These are phyloP conservation scores for Phaffomyces thermotolerans DNA, from an alignment of 805 yeast species.

Conservation along the genomic window DNA sequence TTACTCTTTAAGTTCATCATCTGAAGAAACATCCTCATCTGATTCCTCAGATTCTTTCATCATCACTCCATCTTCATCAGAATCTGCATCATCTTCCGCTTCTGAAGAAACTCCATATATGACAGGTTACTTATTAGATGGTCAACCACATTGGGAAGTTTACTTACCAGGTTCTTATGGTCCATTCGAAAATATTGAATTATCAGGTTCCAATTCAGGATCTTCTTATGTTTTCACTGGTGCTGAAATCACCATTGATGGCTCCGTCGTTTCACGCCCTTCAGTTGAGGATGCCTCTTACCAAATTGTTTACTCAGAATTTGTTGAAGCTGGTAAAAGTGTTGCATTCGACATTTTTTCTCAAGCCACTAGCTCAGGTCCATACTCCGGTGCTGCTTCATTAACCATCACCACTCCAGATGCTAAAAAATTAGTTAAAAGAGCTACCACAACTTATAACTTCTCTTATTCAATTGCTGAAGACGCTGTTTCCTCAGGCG, in stretches of 20 bases:
- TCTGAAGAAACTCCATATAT: slow-evolving; percentile 17
- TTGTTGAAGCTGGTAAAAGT: slow-evolving; percentile 3
- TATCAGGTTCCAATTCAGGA: slow-evolving; percentile 17
- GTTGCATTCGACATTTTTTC: slow-evolving; percentile 12
- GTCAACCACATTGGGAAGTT: slow-evolving; percentile 23
- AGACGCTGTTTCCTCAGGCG: slow-evolving; percentile 11
- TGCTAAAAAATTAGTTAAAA: slow-evolving; percentile 12
- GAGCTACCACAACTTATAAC: slow-evolving; percentile 9
- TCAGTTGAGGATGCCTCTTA: slow-evolving; percentile 9
- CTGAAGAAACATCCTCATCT: slow-evolving; percentile 13
- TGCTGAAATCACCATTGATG: slow-evolving; percentile 14
- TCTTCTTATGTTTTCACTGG: slow-evolving; percentile 15
- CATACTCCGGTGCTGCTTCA: slow-evolving; percentile 13
- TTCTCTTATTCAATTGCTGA: slow-evolving; percentile 7
- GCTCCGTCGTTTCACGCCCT: slow-evolving; percentile 7
- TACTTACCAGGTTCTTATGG: slow-evolving; percentile 18
- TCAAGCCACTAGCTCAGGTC: slow-evolving; percentile 17
- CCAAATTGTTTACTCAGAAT: slow-evolving; percentile 10
- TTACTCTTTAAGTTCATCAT: slow-evolving; percentile 5
- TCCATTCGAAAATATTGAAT: slow-evolving; percentile 18
- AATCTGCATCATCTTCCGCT: slow-evolving; percentile 9
- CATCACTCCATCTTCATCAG: slow-evolving; percentile 14
- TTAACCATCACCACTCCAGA: slow-evolving; percentile 11
- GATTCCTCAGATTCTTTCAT: slow-evolving; percentile 14
- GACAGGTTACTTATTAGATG: slow-evolving; percentile 19